These are phyloP conservation scores for Aureobasidium namibiae DNA, from an alignment of 2,329 filamentous ascomycete species.

Conservation along the genomic window DNA sequence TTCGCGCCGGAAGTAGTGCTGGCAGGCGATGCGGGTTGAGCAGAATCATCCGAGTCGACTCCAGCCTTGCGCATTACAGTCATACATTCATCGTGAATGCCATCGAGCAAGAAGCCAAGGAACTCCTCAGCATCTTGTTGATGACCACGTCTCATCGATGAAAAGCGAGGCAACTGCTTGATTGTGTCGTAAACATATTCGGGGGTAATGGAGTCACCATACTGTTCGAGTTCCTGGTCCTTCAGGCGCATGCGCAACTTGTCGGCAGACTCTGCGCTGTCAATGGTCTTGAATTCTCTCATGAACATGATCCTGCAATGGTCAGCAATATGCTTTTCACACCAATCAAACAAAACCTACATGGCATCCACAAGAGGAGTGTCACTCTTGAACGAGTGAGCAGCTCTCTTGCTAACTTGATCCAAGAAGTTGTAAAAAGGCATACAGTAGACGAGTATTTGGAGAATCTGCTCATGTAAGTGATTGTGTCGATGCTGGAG, in stretches of 20 bases:
- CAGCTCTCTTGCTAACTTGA: constrained; percentile 72
- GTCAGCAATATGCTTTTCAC: constrained; percentile 7
- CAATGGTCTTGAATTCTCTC: constrained; percentile 80
- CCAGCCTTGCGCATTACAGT: constrained; percentile 53
- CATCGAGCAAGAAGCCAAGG: constrained; percentile 82
- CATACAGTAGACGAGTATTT: constrained; percentile 87
- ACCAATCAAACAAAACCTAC: constrained; percentile 44
- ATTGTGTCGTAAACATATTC: constrained; percentile 96
- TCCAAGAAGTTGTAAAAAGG: constrained; percentile 94
- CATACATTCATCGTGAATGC: constrained; percentile 85
- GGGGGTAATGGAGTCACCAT: constrained; percentile 83
- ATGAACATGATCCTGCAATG: constrained; percentile 79
- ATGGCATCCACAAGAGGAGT: constrained; percentile 91
- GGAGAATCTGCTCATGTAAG: constrained; percentile 63
- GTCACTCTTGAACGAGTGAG: constrained; percentile 89
- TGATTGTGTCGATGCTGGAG: not conserved
- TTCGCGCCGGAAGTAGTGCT: constrained; percentile 34
- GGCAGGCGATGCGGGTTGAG: constrained; percentile 32
- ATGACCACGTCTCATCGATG: constrained; percentile 87
- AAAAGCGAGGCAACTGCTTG: constrained; percentile 75
- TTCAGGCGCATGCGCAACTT: constrained; percentile 68
- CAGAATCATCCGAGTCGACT: constrained; percentile 20
- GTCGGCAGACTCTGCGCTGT: constrained; percentile 66
- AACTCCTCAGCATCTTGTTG: constrained; percentile 99
- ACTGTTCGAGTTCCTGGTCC: constrained; percentile 75